Evolutionary conservation across 2,329 filamentous ascomycete genomes (phyloP).

Genomic region (Fusarium citri): DNA sequence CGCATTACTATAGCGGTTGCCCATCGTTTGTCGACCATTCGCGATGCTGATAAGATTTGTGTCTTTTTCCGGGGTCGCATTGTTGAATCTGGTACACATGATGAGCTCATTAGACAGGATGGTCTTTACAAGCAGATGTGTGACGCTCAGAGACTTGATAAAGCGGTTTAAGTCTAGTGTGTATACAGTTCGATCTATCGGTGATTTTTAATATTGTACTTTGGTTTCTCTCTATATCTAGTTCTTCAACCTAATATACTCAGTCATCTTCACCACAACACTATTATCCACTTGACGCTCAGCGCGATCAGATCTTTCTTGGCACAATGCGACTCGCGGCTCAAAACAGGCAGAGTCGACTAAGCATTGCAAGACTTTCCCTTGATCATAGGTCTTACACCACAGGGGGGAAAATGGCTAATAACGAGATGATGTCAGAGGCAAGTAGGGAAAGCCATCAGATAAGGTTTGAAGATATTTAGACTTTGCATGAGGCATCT

Average conservation of each 20-base stretch:
- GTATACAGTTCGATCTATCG: not conserved
- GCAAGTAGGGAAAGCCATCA: no score
- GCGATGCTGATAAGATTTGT: slow-evolving; percentile 72
- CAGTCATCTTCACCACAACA: not conserved
- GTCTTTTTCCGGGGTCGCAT: slow-evolving; percentile 68
- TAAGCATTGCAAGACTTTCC: not conserved
- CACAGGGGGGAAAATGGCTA: accelerated
- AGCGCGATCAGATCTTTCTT: not conserved
- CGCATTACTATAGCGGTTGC: slow-evolving; percentile 70
- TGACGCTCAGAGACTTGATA: slow-evolving; percentile 52
- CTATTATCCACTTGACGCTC: accelerated
- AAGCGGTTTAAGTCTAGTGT: not conserved
- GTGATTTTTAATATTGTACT: no score
- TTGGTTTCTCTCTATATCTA: not conserved
- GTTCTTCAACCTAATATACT: not conserved
- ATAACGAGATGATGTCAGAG: accelerated
- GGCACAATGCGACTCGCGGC: not conserved
- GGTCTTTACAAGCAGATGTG: slow-evolving; percentile 64
- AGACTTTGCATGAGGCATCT: not conserved
- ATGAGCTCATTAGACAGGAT: slow-evolving; percentile 60
- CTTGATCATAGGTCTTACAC: not conserved
- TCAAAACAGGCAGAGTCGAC: not conserved
- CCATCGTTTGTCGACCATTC: slow-evolving; percentile 90
- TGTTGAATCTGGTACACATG: slow-evolving; percentile 67
- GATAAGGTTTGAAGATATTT: not conserved